Conservation (phyloP, 441 rosid species). For the Melastoma candidum region DNA sequence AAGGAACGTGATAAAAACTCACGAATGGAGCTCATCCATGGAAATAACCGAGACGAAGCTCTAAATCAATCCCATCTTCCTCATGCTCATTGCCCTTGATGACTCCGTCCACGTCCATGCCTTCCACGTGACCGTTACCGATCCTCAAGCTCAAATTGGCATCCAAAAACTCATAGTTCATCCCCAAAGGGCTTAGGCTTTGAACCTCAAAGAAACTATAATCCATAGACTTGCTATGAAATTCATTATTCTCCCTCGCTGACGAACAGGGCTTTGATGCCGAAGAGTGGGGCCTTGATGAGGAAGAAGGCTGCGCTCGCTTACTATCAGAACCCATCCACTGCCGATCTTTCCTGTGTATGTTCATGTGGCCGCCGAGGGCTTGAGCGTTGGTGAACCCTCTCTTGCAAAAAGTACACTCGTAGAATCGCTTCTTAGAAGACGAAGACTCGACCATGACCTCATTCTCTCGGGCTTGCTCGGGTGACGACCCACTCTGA, state of each 20-base stretch:
- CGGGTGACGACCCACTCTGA: slow-evolving; percentile 2
- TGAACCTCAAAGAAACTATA: too few species aligned
- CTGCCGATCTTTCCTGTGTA: slow-evolving; percentile 2
- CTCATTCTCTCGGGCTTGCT: not conserved
- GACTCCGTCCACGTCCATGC: not conserved
- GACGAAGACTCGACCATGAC: not conserved
- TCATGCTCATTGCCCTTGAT: not conserved
- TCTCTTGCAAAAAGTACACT: slow-evolving; percentile 10
- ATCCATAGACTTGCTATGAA: not conserved
- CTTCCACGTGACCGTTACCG: not conserved
- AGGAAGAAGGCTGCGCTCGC: not conserved
- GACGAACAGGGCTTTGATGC: too few species aligned
- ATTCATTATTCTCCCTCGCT: not conserved
- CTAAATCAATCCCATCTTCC: slow-evolving; percentile 7
- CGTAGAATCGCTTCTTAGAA: slow-evolving; percentile 3
- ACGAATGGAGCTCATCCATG: too few species aligned
- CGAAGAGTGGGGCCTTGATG: not conserved
- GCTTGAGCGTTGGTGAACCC: slow-evolving; percentile 9
- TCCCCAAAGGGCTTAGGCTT: slow-evolving; percentile 1
- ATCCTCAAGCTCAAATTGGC: slow-evolving; percentile 5
- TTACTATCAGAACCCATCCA: not conserved
- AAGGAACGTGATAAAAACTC: too few species aligned
- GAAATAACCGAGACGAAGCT: slow-evolving; percentile 4
- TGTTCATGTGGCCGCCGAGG: not conserved
- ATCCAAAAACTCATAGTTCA: not conserved